Percentiles rank a stretch among this genome's conserved stretches.
Conservation (phyloP, 768 basidiomycete species). For the Epithele typhae region DNA sequence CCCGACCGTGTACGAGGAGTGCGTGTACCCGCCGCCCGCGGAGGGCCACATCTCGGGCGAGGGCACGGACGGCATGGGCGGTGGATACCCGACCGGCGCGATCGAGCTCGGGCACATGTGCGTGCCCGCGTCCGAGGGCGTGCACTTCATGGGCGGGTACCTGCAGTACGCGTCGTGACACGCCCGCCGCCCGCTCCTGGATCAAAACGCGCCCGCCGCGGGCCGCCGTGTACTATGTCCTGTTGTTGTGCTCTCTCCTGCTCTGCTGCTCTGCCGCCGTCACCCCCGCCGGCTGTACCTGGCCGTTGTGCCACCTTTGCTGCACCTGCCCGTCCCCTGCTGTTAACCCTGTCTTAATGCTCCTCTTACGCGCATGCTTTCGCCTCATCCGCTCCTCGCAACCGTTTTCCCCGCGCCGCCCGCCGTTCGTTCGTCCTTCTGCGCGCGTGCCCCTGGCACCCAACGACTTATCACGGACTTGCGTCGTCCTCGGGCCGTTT, state of each 20-base stretch:
- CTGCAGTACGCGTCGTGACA: constrained; percentile 13
- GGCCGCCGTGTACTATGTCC: background rate
- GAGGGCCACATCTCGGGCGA: background rate
- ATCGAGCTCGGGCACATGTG: constrained; percentile 19
- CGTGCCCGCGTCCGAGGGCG: constrained; percentile 14
- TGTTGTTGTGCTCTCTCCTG: too few relatives aligned
- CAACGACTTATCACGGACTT: too few relatives aligned
- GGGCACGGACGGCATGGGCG: constrained; percentile 4
- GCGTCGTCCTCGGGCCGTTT: too few relatives aligned
- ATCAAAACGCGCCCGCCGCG: background rate
- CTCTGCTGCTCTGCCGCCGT: too few relatives aligned
- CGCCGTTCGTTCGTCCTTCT: too few relatives aligned
- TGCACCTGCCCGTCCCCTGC: background rate
- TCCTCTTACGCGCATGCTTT: background rate
- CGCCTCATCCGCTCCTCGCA: background rate
- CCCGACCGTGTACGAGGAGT: constrained; percentile 14
- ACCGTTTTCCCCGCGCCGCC: background rate
- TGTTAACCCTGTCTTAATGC: background rate
- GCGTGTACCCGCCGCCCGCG: constrained; percentile 3
- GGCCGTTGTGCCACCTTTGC: background rate
- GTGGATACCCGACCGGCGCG: constrained; percentile 14
- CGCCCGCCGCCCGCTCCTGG: background rate
- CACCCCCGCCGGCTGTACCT: too few relatives aligned
- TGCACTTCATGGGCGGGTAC: constrained; percentile 16
- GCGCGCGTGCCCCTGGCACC: too few relatives aligned